A percentile compares a stretch with the other conserved stretches of the same genome.
Conservation (phyloP, 805 yeast species). For the Wickerhamomyces strasburgensis region DNA sequence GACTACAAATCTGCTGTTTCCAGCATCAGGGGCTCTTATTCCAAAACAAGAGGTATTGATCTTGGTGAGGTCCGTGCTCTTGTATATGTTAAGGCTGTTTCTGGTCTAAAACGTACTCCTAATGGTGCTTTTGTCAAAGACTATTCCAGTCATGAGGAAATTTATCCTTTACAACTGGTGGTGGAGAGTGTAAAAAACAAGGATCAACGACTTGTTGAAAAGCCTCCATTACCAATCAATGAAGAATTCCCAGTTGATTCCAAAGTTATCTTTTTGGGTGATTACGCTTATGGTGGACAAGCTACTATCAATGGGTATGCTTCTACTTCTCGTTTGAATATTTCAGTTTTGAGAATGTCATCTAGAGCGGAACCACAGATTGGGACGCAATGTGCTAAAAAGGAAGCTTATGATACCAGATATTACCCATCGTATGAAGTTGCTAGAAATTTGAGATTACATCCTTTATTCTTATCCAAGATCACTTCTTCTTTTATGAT, state of each 20-base stretch:
- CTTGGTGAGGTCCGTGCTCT: conserved; percentile 51
- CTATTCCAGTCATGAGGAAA: conserved; percentile 46
- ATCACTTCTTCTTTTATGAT: conserved; percentile 72
- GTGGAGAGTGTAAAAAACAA: conserved; percentile 69
- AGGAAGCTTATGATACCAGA: conserved; percentile 49
- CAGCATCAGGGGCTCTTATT: conserved; percentile 38
- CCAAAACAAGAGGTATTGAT: conserved; percentile 56
- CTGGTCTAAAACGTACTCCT: conserved; percentile 65
- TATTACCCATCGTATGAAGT: conserved; percentile 67
- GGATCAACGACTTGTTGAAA: conserved; percentile 70
- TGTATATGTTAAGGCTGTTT: conserved; percentile 67
- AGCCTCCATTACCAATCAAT: conserved; percentile 69
- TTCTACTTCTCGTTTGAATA: conserved; percentile 38
- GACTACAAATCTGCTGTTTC: conserved; percentile 39
- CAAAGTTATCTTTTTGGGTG: conserved; percentile 76
- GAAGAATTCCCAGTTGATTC: conserved; percentile 77
- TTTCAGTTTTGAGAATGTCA: conserved; percentile 49
- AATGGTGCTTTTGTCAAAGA: conserved; percentile 80
- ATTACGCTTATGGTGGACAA: conserved; percentile 81
- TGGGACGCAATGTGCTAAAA: conserved; percentile 55
- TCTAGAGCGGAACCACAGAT: conserved; percentile 52
- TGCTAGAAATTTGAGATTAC: conserved; percentile 50
- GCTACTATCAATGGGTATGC: conserved; percentile 62
- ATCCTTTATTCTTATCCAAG: conserved; percentile 65
- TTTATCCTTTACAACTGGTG: conserved; percentile 73